Evolutionary conservation across 768 basidiomycete species (phyloP), one percentile per base, ranked within the genome.

Genomic region (Agaricus blazei): DNA sequence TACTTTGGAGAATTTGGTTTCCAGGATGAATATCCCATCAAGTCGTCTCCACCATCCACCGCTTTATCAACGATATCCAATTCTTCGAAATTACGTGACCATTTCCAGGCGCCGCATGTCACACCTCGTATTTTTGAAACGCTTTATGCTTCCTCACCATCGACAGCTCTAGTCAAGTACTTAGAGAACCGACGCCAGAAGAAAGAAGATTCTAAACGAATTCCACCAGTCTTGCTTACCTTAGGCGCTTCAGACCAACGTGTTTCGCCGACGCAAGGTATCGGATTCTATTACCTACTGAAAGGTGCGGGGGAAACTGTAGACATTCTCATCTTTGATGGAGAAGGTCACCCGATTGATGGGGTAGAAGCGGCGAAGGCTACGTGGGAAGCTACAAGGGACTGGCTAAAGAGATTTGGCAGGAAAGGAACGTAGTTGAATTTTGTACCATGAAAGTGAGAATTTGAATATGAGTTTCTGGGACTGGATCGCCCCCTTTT

Each of bases 241-340:
- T 67, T 89, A 9, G 88, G 88, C 0, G 75, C 75, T 8, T 72
- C 74, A 15, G 88, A 90, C 63, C 67, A 78, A 42, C 70, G 88
- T 0, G 87, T 87, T 4, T 76, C 83, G 4, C 80, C 85, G 0
- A 74, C 77, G 4, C 87, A 90, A 48, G 81, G 82, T 0, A 73
- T 75, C 52, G 76, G 75, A 6, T 86, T 81, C 63, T 90, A 85
- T 58, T 85, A 90, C 66, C 80, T 80, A 4, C 64, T 90, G 52
- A 87, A 81, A 63, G 80, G 73, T 11, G 48, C 57, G 40, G 59
- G 54, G 26, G 64, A 69, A 53, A 67, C 71, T 4, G 79, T 85
- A 14, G 81, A 85, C 47, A 74, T 87, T 77, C 67, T 87, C 36
- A 64, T 75, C 47, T 88, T 87, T 59, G 34, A 79, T 23, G 78